Base-by-base conservation (phyloP, 2,329 filamentous ascomycete species). In the Talaromyces sp. region DNA sequence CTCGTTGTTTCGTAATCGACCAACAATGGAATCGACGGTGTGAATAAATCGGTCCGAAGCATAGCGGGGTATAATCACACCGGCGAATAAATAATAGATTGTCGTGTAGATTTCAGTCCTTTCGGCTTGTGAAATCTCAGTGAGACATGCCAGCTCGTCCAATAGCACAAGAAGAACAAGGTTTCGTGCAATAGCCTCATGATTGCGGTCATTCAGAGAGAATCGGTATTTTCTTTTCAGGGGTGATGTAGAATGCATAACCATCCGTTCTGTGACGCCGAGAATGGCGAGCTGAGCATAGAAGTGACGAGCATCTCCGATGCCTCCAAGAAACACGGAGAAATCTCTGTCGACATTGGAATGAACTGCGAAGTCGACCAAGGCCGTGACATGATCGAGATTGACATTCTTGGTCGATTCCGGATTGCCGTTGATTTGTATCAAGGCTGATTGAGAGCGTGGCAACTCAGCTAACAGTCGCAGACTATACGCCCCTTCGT, bases 241-340 rank as follows among this genome's bases (percentile, higher is more conserved):
- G 13, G 45, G 56, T 3, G 47, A 24, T 22, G 57, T 41, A 24
- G 62, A 22, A 22, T 52, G 43, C 16, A 52, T 19, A 35, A 43
- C 9, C 56, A 66, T 58, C 7, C 65, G 65, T 50, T 66, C 65
- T 0, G 62, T 37, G 35, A 37, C 59, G 54, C 60, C 60, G n/a
- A 64, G 61, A 41, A 62, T 56, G 24, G 62, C 65, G 11, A 66
- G 27, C 31, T 64, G 61, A 24, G 62, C 62, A 39, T 61, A 66
- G 19, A 66, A 64, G 37, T 66, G 65, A 14, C 65, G 65, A 6
- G 62, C 65, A 22, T 66, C 65, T 6, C 65, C 62, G 47, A 66
- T 19, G 19, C 65, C 58, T 22, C 62, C 65, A 8, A 64, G 47
- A 13, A 66, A 66, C 13, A 66, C 35, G 4, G 65, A 50, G 24